phyloP scores from a whole-genome alignment of 2,329 filamentous ascomycete species.

The Alternaria burnsii region DNA sequence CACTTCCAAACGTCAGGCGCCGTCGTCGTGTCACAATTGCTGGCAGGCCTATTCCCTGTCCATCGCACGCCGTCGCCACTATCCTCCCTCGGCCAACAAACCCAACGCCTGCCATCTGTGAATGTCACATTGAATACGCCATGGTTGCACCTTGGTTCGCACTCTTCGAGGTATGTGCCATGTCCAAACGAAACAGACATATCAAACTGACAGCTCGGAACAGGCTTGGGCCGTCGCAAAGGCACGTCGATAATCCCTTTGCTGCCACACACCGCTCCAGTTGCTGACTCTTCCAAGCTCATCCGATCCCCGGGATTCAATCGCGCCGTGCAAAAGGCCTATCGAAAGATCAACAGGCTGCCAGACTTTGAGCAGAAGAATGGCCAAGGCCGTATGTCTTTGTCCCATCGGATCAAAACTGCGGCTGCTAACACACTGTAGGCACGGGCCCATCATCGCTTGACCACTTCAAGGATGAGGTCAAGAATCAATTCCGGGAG shows the following conservation, averaged over 20 bases:
- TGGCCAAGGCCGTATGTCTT: slow-evolving; percentile 57
- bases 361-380: slow-evolving; percentile 53
- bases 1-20: slow-evolving; percentile 14
- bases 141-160: slow-evolving; percentile 44
- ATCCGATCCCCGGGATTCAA: slow-evolving; percentile 65
- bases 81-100: slow-evolving; percentile 5
- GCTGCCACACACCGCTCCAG: background rate
- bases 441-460: slow-evolving; percentile 54
- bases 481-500: slow-evolving; percentile 57
- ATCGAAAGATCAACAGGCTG: slow-evolving; percentile 56
- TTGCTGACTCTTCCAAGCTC: slow-evolving; percentile 49
- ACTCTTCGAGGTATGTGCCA: slow-evolving; percentile 43
- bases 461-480: slow-evolving; percentile 62
- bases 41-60: slow-evolving; percentile 8
- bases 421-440: slow-evolving; percentile 14
- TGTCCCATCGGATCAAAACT: background rate
- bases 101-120: slow-evolving; percentile 3
- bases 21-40: slow-evolving; percentile 14
- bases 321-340: slow-evolving; percentile 60
- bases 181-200: background rate
- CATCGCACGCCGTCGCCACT: slow-evolving; percentile 8
- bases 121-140: slow-evolving; percentile 3
- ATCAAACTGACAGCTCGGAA: slow-evolving; percentile 29
- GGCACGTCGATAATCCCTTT: slow-evolving; percentile 32
- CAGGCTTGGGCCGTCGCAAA: slow-evolving; percentile 51